phyloP scores from a whole-genome alignment of 441 rosid genomes.

The Adansonia madagascariensis region DNA sequence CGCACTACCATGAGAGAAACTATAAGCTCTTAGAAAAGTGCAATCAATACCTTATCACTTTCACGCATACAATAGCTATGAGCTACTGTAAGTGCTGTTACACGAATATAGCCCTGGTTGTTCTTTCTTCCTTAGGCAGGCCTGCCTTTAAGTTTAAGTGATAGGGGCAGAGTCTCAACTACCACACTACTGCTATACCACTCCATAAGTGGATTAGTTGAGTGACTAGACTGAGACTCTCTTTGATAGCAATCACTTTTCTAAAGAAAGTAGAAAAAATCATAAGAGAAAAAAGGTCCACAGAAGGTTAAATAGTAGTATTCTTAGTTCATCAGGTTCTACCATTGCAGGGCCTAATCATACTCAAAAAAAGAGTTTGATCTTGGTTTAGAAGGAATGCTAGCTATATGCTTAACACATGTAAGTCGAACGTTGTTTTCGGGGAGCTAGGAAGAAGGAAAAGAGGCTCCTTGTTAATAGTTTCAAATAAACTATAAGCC shows the following conservation, averaged over 20 bases:
- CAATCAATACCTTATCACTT: too few relatives aligned
- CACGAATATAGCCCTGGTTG: not conserved
- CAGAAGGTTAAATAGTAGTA: not conserved
- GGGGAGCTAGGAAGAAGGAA: too few relatives aligned
- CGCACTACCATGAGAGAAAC: too few relatives aligned
- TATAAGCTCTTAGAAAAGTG: too few relatives aligned
- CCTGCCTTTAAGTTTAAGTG: not conserved
- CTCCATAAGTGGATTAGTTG: not conserved
- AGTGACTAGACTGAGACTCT: not conserved
- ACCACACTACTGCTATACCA: not conserved
- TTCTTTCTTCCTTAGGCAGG: not conserved
- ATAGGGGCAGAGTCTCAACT: not conserved
- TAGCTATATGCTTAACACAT: conserved; percentile 26
- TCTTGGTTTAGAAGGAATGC: conserved; percentile 20
- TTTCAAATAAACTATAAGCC: too few relatives aligned
- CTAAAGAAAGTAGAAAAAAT: too few relatives aligned
- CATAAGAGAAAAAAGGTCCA: too few relatives aligned
- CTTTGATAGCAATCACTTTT: too few relatives aligned
- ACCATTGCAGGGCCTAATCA: conserved; percentile 19
- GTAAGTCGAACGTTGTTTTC: conserved; percentile 4
- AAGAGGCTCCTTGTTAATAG: too few relatives aligned
- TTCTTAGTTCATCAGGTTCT: not conserved
- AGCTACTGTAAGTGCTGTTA: not conserved
- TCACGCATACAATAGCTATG: too few relatives aligned
- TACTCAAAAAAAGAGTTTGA: conserved; percentile 21